Evolutionary conservation across 768 basidiomycete species (phyloP), one percentile per base, ranked within the genome.

Genomic region (Pleurotus tuoliensis): DNA sequence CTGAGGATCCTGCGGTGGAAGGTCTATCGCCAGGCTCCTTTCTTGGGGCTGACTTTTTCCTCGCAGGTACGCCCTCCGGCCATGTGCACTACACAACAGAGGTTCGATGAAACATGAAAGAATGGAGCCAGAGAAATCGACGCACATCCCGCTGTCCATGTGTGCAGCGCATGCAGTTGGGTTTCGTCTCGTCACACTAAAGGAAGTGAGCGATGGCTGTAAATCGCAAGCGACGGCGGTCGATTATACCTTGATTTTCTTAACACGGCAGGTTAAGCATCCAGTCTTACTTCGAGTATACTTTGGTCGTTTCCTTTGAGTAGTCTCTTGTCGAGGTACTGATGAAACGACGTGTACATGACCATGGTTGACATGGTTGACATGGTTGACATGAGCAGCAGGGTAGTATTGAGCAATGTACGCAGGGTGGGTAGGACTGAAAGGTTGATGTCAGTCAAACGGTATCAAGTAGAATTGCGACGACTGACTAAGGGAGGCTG

Each of bases 201-300:
- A 55, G 47, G 57, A 48, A 30, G 25, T 43, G 27, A 56, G 38
- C 48, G 51, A 40, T 51, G 55, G 46, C 22, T 37, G 40, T 25
- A 30, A 48, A 41, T 7, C 38, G 45, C 43, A 37, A 18, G 57
- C 30, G n/a, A 40, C 46, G 2, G 56, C n/a, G 41, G 47, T 46
- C 55, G 55, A 67, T 80, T 44, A 54, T 60, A 90, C 91, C 82
- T 97, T 97, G 66, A 98, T 92, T 79, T 96, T 92, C 79, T 95
- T 94, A 60, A 85, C 83, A 64, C 94, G 82, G 80, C 94, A 98
- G 43, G 92, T 94, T 67, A 96, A 74, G 68, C 94, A 98, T 20
- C 94, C 94, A 1, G 93, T 94, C 76, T 96, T 94, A 72, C 90
- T 92, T 63, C 94, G 83, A 60, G 91, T 93, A 64, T 95, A 95